Evolutionary conservation across 306 rosid genomes (phyloP), one percentile per base, ranked within the genome.

Genomic region (Vigna hirtella): DNA sequence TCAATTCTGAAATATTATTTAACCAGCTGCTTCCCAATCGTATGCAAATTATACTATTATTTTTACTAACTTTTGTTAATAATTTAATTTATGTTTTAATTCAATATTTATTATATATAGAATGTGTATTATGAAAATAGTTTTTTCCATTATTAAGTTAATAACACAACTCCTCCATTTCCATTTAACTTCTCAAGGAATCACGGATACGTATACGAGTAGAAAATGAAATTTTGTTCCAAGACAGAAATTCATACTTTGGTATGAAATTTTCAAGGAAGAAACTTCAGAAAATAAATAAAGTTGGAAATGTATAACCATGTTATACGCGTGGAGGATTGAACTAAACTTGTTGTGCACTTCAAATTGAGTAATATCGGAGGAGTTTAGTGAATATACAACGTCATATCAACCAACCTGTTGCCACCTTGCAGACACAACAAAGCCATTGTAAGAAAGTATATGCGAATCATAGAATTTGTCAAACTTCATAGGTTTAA

Each of bases 401-500:
- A 38, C 16, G 40, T 81, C 68, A 43, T 47, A 69, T 76, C 62
- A 70, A 76, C 73, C 63, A 32, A 72, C 71, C 70, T 71, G 75
- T 72, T 82, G 79, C 75, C 85, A 82, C 78, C 78, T 77, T 20
- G 74, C 79, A 64, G 42, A 56, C 78, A 79, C 72, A 36, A 51
- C 30, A 77, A 22, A 63, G 28, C 0, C 5, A 59, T 18, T n/a
- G 14, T 42, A 2, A 2, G 16, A 53, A 53, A 53, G 26, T 34
- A 0, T 52, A 17, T 9, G 26, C 4, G 49, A 7, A 30, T 61
- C 20, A 74, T 28, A 76, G 64, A 76, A 76, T 20, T 50, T 11
- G 72, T 63, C 80, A 76, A 64, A 59, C 4, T 9, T 14, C 45
- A 40, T 8, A 40, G 45, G 45, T 40, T 30, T 40, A 7, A 2